Evolutionary conservation across 176 grass and related monocot genomes (phyloP).

Genomic region (Oryza rufipogon): DNA sequence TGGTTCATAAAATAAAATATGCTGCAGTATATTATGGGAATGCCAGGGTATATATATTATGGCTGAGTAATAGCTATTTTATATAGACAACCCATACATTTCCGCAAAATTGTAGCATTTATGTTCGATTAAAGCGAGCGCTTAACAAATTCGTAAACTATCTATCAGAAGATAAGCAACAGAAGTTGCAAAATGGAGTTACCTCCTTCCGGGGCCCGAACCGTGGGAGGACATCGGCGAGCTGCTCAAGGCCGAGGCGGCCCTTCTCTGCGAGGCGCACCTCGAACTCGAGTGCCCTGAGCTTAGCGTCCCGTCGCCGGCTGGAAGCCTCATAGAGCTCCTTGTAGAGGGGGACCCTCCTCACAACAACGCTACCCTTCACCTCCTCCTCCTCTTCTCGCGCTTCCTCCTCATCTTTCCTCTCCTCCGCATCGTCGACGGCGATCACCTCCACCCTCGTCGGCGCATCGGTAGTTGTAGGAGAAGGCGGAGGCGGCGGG

Average conservation of each 20-base stretch:
- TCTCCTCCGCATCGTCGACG: constrained; percentile 43
- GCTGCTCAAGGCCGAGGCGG: constrained; percentile 29
- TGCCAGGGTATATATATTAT: background rate
- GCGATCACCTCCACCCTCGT: constrained; percentile 29
- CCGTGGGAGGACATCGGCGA: background rate
- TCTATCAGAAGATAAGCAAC: constrained; percentile 8
- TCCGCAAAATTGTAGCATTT: background rate
- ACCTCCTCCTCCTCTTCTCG: background rate
- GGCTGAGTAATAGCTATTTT: background rate
- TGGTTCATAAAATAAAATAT: background rate
- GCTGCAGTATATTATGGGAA: background rate
- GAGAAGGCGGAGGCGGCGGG: background rate
- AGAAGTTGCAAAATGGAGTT: background rate
- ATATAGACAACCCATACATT: background rate
- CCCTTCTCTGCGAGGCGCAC: constrained; percentile 49
- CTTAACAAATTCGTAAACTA: background rate
- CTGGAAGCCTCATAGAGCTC: constrained; percentile 52
- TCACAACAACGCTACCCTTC: constrained; percentile 1
- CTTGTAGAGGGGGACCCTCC: constrained; percentile 51
- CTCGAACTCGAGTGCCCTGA: constrained; percentile 52
- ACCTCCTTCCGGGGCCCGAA: constrained; percentile 47
- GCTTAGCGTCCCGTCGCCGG: constrained; percentile 44
- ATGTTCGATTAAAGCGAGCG: background rate
- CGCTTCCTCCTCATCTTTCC: background rate
- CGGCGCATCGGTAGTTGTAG: background rate